These are phyloP conservation scores for Aspergillus bombycis DNA, from an alignment of 2,329 filamentous ascomycete species.

Conservation along the genomic window DNA sequence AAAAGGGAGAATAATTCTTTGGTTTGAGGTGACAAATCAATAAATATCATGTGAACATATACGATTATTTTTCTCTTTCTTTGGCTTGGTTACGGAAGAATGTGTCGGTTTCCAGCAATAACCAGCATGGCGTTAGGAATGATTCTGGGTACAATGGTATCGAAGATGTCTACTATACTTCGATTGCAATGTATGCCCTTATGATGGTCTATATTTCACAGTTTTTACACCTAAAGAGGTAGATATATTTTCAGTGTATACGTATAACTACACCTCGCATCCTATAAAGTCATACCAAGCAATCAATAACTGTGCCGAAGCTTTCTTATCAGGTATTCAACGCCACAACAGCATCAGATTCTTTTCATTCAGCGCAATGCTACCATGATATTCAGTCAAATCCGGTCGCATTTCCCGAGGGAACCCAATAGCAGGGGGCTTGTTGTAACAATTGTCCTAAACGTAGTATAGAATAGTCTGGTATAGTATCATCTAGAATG, in stretches of 20 bases:
- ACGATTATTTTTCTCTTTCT: neutral
- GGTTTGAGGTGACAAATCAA: neutral
- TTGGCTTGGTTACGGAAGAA: neutral
- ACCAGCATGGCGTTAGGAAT: constrained; percentile 12
- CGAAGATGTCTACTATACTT: neutral
- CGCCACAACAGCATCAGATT: no score
- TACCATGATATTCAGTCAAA: no score
- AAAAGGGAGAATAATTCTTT: neutral
- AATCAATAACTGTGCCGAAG: neutral
- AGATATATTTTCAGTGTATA: neutral
- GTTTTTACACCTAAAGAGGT: neutral
- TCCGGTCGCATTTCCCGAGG: no score
- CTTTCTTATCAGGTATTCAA: neutral
- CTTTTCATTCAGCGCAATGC: no score
- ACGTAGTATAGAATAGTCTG: no score
- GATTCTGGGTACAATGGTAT: neutral
- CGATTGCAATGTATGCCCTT: neutral
- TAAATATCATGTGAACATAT: neutral
- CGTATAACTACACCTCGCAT: neutral
- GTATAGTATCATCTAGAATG: no score
- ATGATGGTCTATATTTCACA: neutral
- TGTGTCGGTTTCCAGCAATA: constrained; percentile 4
- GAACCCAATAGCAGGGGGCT: no score
- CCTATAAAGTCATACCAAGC: neutral
- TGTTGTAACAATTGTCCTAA: no score